These are phyloP conservation scores for Odontarrhena argentea DNA, from an alignment of 345 rosid species.

Conservation along the genomic window DNA sequence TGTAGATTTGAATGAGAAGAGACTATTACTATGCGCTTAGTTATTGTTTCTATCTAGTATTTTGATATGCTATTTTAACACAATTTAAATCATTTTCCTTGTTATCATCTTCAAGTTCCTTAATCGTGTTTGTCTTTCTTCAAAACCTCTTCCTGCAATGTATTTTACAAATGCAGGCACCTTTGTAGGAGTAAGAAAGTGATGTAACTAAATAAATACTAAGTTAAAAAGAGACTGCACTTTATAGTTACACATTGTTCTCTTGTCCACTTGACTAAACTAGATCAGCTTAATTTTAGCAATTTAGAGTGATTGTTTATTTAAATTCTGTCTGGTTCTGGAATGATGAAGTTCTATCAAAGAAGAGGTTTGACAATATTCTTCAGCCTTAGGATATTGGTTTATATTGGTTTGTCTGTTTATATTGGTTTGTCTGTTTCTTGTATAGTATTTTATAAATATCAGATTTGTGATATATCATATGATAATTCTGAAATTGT, in stretches of 20 bases:
- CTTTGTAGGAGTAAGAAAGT: constrained; percentile 13
- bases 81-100: not conserved
- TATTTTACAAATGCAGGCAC: not conserved
- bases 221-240: not conserved
- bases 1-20: too few species aligned
- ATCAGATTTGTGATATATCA: not conserved
- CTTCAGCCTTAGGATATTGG: constrained; percentile 12
- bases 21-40: too few species aligned
- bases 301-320: constrained; percentile 11
- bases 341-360: not conserved
- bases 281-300: not conserved
- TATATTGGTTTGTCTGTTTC: constrained; percentile 1
- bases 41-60: too few species aligned
- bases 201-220: constrained; percentile 14
- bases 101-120: constrained; percentile 10
- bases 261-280: too few species aligned
- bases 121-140: constrained; percentile 7
- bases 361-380: not conserved
- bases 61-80: not conserved
- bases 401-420: constrained; percentile 24
- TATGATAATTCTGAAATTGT: too few species aligned
- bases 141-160: not conserved
- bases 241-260: too few species aligned
- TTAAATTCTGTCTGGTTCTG: not conserved
- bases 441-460: not conserved